These are phyloP conservation scores for Tylopilus sp. DNA, from an alignment of 768 basidiomycete species.

Conservation along the genomic window DNA sequence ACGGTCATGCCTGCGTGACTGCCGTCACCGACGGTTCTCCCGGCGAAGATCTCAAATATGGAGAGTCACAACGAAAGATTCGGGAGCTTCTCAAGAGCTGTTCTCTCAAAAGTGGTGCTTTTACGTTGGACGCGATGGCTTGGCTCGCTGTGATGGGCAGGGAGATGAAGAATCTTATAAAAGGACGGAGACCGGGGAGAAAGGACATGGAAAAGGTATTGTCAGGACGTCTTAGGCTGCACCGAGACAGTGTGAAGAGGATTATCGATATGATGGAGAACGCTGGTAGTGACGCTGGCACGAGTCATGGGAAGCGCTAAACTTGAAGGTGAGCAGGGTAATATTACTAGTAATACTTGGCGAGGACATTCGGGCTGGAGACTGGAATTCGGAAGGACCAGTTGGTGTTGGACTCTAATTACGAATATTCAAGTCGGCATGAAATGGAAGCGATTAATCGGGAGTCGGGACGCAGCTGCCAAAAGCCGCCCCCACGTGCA, in stretches of 20 bases:
- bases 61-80: neutral
- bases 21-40: neutral
- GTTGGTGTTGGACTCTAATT: too few species aligned
- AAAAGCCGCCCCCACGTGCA: too few species aligned
- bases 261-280: neutral
- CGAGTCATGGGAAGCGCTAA: neutral
- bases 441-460: too few species aligned
- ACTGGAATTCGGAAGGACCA: too few species aligned
- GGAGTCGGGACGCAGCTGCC: too few species aligned
- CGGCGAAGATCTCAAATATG: neutral
- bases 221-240: neutral
- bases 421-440: too few species aligned
- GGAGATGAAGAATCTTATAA: neutral
- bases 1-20: neutral
- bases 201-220: neutral
- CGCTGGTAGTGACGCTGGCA: neutral
- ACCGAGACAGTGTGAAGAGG: neutral
- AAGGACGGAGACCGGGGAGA: neutral
- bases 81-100: neutral
- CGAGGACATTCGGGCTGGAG: too few species aligned
- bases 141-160: neutral
- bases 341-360: too few species aligned
- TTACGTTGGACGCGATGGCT: neutral
- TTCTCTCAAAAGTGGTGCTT: neutral
- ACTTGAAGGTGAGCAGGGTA: neutral